A percentile compares a stretch with the other conserved stretches of the same genome.
phyloP scores from a whole-genome alignment of 257 asterid genomes.

The Verbena officinalis region DNA sequence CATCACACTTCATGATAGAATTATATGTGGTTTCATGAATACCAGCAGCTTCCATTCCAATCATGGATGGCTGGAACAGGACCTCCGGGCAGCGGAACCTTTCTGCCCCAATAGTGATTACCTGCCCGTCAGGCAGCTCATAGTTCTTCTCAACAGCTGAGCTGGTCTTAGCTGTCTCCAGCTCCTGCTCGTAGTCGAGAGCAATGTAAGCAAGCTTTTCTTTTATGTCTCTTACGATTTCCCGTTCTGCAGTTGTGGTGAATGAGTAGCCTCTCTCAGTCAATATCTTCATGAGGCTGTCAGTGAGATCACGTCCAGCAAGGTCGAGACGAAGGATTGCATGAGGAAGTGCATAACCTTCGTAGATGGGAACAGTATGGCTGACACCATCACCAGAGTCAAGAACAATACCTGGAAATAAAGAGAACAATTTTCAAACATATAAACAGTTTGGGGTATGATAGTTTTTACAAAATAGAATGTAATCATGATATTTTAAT shows the following conservation, averaged over 20 bases:
- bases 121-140: slow-evolving; percentile 82
- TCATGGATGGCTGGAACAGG: slow-evolving; percentile 82
- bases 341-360: slow-evolving; percentile 81
- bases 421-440: background rate
- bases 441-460: background rate
- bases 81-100: slow-evolving; percentile 90
- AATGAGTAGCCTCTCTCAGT: slow-evolving; percentile 75
- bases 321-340: slow-evolving; percentile 83
- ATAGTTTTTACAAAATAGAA: background rate
- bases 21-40: slow-evolving; percentile 79
- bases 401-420: slow-evolving; percentile 62
- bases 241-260: slow-evolving; percentile 80
- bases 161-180: slow-evolving; percentile 71
- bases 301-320: slow-evolving; percentile 84
- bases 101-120: slow-evolving; percentile 76
- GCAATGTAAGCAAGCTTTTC: slow-evolving; percentile 87
- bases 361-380: slow-evolving; percentile 83
- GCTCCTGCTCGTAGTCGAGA: slow-evolving; percentile 75
- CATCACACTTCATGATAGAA: slow-evolving; percentile 84
- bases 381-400: slow-evolving; percentile 92
- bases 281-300: slow-evolving; percentile 70
- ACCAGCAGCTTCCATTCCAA: slow-evolving; percentile 86
- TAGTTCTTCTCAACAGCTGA: slow-evolving; percentile 78
- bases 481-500: background rate
- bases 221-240: slow-evolving; percentile 78